Base-by-base conservation (phyloP, 2,329 filamentous ascomycete species). In the Fusarium begoniae region DNA sequence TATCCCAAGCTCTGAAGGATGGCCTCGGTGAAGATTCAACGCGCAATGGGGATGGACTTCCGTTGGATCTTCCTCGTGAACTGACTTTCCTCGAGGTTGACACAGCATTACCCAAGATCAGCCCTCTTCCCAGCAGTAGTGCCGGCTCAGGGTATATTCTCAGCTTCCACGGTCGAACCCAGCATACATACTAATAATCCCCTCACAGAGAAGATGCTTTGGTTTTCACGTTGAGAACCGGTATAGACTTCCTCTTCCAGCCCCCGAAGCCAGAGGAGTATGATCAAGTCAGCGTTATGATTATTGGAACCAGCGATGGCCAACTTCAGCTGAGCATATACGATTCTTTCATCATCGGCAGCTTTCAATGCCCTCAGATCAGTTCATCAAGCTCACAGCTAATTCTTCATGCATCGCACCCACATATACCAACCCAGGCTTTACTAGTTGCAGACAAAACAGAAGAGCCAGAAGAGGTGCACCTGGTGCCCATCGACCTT, bases 331-430 rank as follows among this genome's bases (percentile, higher is more conserved):
- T 97, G 24, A 94, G 91, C 75, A 94, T 97, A 54, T 96, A 96
- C 80, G 93, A 97, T 80, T 95, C 93, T 11, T 94, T 97, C 77
- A 88, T 93, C 68, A 92, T 97, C 66, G 94, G 94, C 8, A 87
- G 83, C 18, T 91, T 95, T 69, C 81, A 84, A 66, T 86, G 87
- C 64, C 87, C 85, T 35, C 80, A 81, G 5, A 84, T 82, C 8
- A 64, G 60, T 22, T 28, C 77, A 50, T 62, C 69, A 56, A 62
- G 69, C 26, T 76, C 79, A 35, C 83, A 83, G 63, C 82, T 89
- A 26, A 81, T 87, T 51, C 85, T 84, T 32, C 93, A 97, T 79
- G 87, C 92, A 37, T 94, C 93, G 14, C 92, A 97, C 79, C 88
- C 92, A 1, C 86, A 91, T 38, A 87, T 91, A 53, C 92, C 93